Conservation (phyloP, 106 monocot genomes). For the Amphibolis antarctica region DNA sequence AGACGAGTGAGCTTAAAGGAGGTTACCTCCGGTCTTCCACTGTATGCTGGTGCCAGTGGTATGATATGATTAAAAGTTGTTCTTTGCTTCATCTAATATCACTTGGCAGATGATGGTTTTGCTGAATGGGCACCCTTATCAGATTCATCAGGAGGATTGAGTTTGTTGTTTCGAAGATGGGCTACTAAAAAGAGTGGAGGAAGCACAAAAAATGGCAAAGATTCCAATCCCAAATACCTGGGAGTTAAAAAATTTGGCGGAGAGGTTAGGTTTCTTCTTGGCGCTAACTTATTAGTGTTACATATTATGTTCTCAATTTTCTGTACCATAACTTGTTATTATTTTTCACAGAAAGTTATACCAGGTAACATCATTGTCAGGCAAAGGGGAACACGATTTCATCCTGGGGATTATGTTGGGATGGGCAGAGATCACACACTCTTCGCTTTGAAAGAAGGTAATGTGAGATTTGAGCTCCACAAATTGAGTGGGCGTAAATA, state of each 20-base stretch:
- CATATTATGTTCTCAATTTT: background rate
- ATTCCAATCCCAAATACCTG: conserved; percentile 72
- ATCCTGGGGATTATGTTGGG: conserved; percentile 88
- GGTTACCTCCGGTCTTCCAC: conserved; percentile 27
- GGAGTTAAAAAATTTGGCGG: conserved; percentile 98
- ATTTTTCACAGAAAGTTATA: conserved; percentile 54
- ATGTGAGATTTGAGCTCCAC: conserved; percentile 79
- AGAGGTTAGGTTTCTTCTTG: conserved; percentile 30
- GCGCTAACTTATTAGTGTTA: background rate
- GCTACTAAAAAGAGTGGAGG: conserved; percentile 92
- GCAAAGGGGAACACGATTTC: conserved; percentile 76
- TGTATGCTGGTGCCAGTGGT: conserved; percentile 55
- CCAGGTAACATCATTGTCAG: conserved; percentile 95
- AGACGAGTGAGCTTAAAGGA: conserved; percentile 49
- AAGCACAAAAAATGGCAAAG: conserved; percentile 81
- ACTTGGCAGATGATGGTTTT: background rate
- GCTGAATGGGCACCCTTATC: background rate
- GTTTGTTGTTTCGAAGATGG: conserved; percentile 75
- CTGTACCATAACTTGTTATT: background rate
- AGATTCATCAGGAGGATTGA: conserved; percentile 69
- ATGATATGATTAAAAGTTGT: conserved; percentile 1
- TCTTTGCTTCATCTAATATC: background rate
- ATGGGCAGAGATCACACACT: conserved; percentile 95
- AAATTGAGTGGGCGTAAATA: conserved; percentile 81
- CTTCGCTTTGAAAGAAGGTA: conserved; percentile 79